Conservation (phyloP, 352 stramenopile species). For the Globisporangium ultimum region DNA sequence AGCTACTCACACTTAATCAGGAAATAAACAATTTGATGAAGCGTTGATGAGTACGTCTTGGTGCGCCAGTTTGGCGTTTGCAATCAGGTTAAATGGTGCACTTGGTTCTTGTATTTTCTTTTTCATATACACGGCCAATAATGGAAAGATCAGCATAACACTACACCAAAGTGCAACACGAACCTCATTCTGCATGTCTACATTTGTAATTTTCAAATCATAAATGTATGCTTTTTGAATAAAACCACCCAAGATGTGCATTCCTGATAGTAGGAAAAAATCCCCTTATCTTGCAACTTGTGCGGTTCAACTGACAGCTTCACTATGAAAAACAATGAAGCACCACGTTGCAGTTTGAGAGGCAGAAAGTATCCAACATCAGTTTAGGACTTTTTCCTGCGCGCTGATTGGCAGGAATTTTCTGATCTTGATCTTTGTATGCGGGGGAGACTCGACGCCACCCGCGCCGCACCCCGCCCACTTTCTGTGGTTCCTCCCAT, state of each 20-base stretch:
- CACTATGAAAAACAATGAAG: neutral
- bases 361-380: slow-evolving; percentile 1
- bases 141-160: too few species aligned
- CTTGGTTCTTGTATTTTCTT: too few species aligned
- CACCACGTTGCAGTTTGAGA: neutral
- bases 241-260: too few species aligned
- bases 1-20: too few species aligned
- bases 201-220: too few species aligned
- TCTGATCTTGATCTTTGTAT: neutral
- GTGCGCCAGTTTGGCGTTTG: neutral
- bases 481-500: neutral
- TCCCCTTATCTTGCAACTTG: neutral
- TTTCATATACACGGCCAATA: too few species aligned
- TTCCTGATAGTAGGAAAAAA: neutral
- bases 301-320: neutral
- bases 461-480: too few species aligned
- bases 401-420: neutral
- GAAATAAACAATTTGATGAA: too few species aligned
- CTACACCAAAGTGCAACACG: too few species aligned
- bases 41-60: neutral
- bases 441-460: neutral
- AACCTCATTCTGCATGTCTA: too few species aligned
- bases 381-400: neutral
- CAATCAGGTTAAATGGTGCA: too few species aligned
- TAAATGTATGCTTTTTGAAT: too few species aligned